phyloP scores from a whole-genome alignment of 2,329 filamentous ascomycete species.

The Penicillium sp. region DNA sequence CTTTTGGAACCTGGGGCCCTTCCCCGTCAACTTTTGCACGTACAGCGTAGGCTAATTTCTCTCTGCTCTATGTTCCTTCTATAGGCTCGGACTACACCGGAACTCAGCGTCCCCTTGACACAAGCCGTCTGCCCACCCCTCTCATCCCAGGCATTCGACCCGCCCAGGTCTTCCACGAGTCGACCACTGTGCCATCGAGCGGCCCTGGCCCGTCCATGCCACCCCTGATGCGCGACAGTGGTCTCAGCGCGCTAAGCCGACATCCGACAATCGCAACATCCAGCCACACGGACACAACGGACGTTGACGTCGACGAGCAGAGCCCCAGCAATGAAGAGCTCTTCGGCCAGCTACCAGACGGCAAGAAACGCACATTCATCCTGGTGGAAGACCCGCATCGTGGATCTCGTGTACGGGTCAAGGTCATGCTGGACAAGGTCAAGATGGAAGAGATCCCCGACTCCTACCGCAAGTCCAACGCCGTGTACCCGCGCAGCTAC shows the following conservation, averaged over 20 bases:
- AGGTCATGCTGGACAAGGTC: conserved; percentile 87
- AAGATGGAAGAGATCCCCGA: conserved; percentile 95
- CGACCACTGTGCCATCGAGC: conserved; percentile 57
- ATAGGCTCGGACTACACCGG: conserved; percentile 41
- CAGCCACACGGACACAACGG: conserved; percentile 17
- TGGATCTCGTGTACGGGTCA: conserved; percentile 74
- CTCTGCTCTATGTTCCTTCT: conserved; percentile 20
- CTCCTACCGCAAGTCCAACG: conserved; percentile 83
- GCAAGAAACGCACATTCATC: conserved; percentile 93
- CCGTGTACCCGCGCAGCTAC: conserved; percentile 85
- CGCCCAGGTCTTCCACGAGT: conserved; percentile 67
- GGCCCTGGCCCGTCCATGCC: conserved; percentile 57
- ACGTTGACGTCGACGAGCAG: conserved; percentile 24
- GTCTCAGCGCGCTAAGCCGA: conserved; percentile 43
- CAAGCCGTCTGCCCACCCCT: conserved; percentile 42
- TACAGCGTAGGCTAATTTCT: conserved; percentile 43
- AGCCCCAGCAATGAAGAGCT: conserved; percentile 56
- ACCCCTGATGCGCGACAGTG: conserved; percentile 56
- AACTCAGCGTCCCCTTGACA: conserved; percentile 61
- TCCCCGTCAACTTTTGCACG: conserved; percentile 17
- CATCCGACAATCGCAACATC: conserved; percentile 30
- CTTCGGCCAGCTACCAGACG: conserved; percentile 82
- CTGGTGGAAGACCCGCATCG: conserved; percentile 85
- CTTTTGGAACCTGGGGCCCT: conserved; percentile 9
- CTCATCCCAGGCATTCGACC: conserved; percentile 65